Base-by-base conservation (phyloP, 2,329 filamentous ascomycete species). In the Penicillium sp. region DNA sequence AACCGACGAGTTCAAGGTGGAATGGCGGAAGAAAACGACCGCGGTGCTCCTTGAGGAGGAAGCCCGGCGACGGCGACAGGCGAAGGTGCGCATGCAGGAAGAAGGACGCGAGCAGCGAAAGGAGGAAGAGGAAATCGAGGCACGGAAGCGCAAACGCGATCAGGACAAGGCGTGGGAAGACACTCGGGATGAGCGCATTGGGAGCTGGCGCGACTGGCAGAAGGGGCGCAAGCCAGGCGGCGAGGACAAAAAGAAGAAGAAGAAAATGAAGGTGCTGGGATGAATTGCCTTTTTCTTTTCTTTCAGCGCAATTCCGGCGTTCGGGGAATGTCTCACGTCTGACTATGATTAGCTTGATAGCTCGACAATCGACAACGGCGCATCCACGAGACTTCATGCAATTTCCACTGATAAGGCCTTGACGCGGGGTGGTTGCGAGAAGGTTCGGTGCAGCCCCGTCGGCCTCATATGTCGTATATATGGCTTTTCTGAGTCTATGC, bases 91-190 rank as follows among this genome's bases (percentile, higher is more conserved):
- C 74, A 85, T 98, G 83, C 88, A 94, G 68, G 93, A 98, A 67
- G 91, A 98, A 67, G 93, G 93, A 5, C 77, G 93, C 39, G 84
- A 93, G 72, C 83, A 94, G 76, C 80, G 82, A 61, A 86, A 85
- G 63, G 83, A 83, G 57, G 93, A 98, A 15, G 86, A 89, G 55
- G 91, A 96, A 70, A 47, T 86, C 7, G 88, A 91, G 57, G 79
- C 78, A 53, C 74, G 87, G 57, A 91, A 90, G 71, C 78, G 86
- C 54, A 91, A 91, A 78, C 78, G 93, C 45, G 89, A 97, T 62
- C 87, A 93, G 65, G 89, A 97, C 52, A 82, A 93, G 70, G 86
- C 90, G 48, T 98, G 93, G 93, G 93, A 98, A 73, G 83, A 87
- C 59, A 94, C 86, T 17, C 75, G 93, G 32, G 93, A 98, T 45